A percentile compares a stretch with the other conserved stretches of the same genome.
Evolutionary conservation across 176 grass and related monocot genomes (phyloP).

Genomic region (Avena sativa): DNA sequence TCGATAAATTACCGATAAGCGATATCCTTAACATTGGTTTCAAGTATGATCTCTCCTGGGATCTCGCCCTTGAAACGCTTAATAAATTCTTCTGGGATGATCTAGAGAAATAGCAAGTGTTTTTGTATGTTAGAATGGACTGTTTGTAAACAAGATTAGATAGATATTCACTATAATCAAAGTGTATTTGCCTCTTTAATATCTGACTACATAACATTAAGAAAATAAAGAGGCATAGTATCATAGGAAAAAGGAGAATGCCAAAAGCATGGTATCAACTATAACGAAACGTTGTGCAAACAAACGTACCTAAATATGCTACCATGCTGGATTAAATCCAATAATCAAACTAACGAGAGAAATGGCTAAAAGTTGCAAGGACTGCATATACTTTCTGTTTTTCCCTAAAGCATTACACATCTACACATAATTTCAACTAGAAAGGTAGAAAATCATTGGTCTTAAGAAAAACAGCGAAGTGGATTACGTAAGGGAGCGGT

Average conservation of each 20-base stretch:
- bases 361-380: neutral
- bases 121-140: neutral
- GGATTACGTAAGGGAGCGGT: neutral
- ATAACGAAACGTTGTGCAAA: neutral
- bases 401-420: neutral
- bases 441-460: neutral
- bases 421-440: neutral
- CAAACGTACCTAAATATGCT: neutral
- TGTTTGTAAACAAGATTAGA: neutral
- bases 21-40: neutral
- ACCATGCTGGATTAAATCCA: neutral
- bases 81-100: slow-evolving; percentile 8
- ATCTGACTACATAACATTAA: neutral
- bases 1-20: too few relatives aligned
- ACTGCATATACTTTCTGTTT: neutral
- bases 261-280: neutral
- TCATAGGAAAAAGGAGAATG: neutral
- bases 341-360: neutral
- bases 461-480: neutral
- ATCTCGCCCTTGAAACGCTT: neutral
- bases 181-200: neutral
- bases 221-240: neutral
- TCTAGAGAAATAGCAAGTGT: neutral
- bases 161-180: neutral
- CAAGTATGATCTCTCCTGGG: slow-evolving; percentile 6